Conservation (phyloP, 78 protist species). For the Neovahlkampfia damariscottae region DNA sequence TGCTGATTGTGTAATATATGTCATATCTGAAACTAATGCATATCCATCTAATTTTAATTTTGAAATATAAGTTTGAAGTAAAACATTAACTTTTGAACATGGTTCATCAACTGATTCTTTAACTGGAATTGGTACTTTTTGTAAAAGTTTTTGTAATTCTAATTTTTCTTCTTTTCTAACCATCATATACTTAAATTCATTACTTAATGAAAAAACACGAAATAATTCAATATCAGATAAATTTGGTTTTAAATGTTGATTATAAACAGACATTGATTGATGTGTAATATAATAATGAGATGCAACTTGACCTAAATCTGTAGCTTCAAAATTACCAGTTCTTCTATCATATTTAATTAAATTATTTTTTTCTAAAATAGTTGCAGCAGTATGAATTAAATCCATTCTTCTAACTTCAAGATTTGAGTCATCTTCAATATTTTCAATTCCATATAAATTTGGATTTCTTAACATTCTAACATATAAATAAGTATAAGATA, state of each 20-base stretch:
- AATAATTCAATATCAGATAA: constrained; percentile 85
- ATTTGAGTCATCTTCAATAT: constrained; percentile 30
- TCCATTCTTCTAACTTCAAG: constrained; percentile 66
- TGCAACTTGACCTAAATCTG: constrained; percentile 96
- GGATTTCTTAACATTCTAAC: constrained; percentile 93
- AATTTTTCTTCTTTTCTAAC: constrained; percentile 92
- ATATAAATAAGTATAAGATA: constrained; percentile 89
- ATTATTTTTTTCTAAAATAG: constrained; percentile 56
- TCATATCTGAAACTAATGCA: constrained; percentile 92
- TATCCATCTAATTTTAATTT: constrained; percentile 84
- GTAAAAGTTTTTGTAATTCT: constrained; percentile 81
- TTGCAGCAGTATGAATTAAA: constrained; percentile 86
- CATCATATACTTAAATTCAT: constrained; percentile 78
- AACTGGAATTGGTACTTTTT: constrained; percentile 91
- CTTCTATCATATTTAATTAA: constrained; percentile 77
- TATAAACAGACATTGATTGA: constrained; percentile 58
- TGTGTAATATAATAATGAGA: constrained; percentile 84
- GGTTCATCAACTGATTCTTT: constrained; percentile 63
- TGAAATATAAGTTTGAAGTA: constrained; percentile 95
- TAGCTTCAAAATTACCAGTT: constrained; percentile 21
- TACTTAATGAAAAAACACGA: constrained; percentile 58
- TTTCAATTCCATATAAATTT: constrained; percentile 73
- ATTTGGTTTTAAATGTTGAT: constrained; percentile 69
- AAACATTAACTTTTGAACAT: constrained; percentile 79
- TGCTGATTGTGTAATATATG: constrained; percentile 93